Base-by-base conservation (phyloP, 768 basidiomycete species). In the Mrakia hoshinonis region DNA sequence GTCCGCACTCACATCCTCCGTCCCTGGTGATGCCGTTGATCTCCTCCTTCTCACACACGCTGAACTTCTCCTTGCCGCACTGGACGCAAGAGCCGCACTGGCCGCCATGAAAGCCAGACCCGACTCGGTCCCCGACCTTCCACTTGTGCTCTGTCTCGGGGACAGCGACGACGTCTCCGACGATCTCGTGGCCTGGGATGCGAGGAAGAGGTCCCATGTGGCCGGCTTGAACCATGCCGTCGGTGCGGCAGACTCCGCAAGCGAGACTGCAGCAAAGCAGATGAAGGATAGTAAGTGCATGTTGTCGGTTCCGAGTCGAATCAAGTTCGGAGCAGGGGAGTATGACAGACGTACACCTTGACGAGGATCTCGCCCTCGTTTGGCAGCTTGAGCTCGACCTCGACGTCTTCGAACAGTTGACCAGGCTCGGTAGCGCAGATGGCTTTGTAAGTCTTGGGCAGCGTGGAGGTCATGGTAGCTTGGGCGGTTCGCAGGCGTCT, bases 91-190 rank as follows among this genome's bases (percentile, higher is more conserved):
- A 18, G 58, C n/a, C 2, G 65, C 58, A 39, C 20, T 71, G 70
- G 0, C 64, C 67, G 18, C 73, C 73, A 58, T 75, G 74, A 73
- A 73, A 75, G 15, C 73, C 73, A 26, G 70, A 68, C 38, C 77
- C 77, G 13, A 77, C 76, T 22, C 69, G 51, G 38, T 77, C 73
- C 5, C 76, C 76, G 26, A 75, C 74, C 67, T 77, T 76, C 70
- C 70, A 77, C 15, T 69, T 47, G 52, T 72, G 71, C 48, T 76
- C 77, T 15, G 6, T 36, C n/a, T 54, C 51, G 2, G 71, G 70
- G 12, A 74, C 66, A 15, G 74, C 75, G 29, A 75, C 74, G 48
- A 78, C 74, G 3, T 67, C 63, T 4, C 77, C 76, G 36, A 74
- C 43, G 18, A 75, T 72, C 71, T 76, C 75, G 68, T 76, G 75